Conservation (phyloP, 805 yeast species). For the Yarrowia alimentaria region DNA sequence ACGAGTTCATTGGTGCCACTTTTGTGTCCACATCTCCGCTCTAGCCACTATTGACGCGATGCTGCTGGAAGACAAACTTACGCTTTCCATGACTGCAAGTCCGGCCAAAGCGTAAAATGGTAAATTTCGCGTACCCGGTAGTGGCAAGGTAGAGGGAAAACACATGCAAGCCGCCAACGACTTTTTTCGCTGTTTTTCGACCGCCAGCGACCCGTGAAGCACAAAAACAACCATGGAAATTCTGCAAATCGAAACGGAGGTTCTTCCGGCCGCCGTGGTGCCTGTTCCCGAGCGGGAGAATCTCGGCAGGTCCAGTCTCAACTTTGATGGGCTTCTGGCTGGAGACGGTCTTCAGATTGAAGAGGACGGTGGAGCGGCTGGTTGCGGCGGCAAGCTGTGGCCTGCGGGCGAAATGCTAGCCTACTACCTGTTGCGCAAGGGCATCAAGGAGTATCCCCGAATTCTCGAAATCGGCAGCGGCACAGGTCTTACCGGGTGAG, state of each 20-base stretch:
- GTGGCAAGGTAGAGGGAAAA: neutral
- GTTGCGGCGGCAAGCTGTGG: constrained; percentile 67
- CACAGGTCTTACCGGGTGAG: constrained; percentile 54
- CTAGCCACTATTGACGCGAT: too few relatives aligned
- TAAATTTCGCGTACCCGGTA: constrained; percentile 9
- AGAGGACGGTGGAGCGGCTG: constrained; percentile 58
- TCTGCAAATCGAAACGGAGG: constrained; percentile 29
- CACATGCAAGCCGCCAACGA: neutral
- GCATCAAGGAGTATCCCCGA: constrained; percentile 33
- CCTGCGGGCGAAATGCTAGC: constrained; percentile 57
- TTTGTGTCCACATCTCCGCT: too few relatives aligned
- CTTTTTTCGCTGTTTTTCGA: neutral
- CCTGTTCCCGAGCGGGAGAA: constrained; percentile 42
- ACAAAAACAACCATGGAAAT: constrained; percentile 9
- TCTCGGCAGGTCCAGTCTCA: constrained; percentile 43
- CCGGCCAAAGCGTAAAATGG: neutral
- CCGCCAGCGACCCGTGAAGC: neutral
- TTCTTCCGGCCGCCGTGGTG: constrained; percentile 39
- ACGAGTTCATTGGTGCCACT: too few relatives aligned
- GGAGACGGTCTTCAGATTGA: constrained; percentile 43
- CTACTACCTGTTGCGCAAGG: constrained; percentile 43
- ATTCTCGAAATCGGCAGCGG: constrained; percentile 58
- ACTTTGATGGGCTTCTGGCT: constrained; percentile 44
- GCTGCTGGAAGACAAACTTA: too few relatives aligned
- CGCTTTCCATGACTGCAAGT: too few relatives aligned